A percentile compares a stretch with the other conserved stretches of the same genome.
These are phyloP conservation scores for Phytopythium ostracodes DNA, from an alignment of 352 stramenopile species.

Conservation along the genomic window DNA sequence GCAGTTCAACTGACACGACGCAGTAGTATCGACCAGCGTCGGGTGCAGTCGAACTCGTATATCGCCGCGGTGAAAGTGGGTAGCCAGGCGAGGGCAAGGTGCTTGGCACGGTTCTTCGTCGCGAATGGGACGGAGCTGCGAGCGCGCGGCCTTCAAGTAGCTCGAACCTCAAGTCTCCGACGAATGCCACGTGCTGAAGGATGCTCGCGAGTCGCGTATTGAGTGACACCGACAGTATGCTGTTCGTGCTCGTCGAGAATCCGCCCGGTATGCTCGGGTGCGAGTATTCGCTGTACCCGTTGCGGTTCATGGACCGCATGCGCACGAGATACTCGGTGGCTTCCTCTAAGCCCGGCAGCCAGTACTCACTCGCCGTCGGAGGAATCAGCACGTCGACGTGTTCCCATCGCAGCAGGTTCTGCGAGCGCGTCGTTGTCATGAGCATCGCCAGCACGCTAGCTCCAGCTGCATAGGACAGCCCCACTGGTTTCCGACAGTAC, in stretches of 20 bases:
- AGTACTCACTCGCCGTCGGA: constrained; percentile 49
- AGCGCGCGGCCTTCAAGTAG: constrained; percentile 43
- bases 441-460: constrained; percentile 45
- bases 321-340: constrained; percentile 61
- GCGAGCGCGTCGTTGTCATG: constrained; percentile 32
- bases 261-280: constrained; percentile 34
- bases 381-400: constrained; percentile 41
- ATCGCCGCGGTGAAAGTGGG: neutral
- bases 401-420: constrained; percentile 53
- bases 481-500: constrained; percentile 50
- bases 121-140: neutral
- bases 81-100: neutral
- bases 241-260: constrained; percentile 36
- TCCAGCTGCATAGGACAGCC: constrained; percentile 32
- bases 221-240: constrained; percentile 11
- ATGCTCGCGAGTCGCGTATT: constrained; percentile 19
- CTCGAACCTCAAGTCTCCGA: constrained; percentile 57
- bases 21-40: constrained; percentile 4
- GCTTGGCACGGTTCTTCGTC: neutral
- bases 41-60: neutral
- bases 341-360: constrained; percentile 44
- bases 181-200: constrained; percentile 35
- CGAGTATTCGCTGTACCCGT: constrained; percentile 59
- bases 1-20: constrained; percentile 3
- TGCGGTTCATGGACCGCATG: constrained; percentile 53